Base-by-base conservation (phyloP, 2,329 filamentous ascomycete species). In the Orbilia quercus region DNA sequence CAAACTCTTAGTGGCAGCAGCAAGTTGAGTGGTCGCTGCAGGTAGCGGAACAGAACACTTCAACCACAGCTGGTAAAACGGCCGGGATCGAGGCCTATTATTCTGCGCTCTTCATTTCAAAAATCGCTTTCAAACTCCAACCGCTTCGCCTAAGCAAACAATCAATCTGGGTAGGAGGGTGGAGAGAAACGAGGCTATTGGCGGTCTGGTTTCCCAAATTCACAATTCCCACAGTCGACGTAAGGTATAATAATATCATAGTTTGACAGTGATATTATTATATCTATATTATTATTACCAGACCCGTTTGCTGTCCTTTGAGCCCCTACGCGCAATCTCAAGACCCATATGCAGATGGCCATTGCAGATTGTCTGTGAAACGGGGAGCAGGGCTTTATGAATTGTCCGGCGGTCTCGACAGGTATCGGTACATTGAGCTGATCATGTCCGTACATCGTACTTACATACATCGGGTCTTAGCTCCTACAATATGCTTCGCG, bases 241-340 rank as follows among this genome's bases (percentile, higher is more conserved):
- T 40, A 23, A 54, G 25, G 7, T 14, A 2, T 7, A 23, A 36
- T 36, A 28, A 31, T 51, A 51, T 36, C 28, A 31, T 31, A 9
- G 28, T 31, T 31, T 9, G 28, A 50, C 45, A 50, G n/a, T 50
- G 22, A 16, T 51, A 51, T 51, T 50, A 50, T 25, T 34, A 16
- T 18, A 12, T 9, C 7, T 50, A 57, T 20, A 14, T 48, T 42
- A 66, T 66, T 50, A 25, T 28, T 64, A 64, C 50, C 59, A 38
- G 48, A 36, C 47, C 59, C 59, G 59, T 64, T 51, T 48, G 59
- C 51, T 51, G 11, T 34, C 48, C 54, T 44, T 58, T 50, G 20
- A 44, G 53, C 58, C 66, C 66, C 58, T 63, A 57, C 66, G 53
- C 58, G 57, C 58, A 71, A 71, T 71, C 58, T 57, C 23, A 25